Evolutionary conservation across 2,329 filamentous ascomycete species (phyloP).

Genomic region (Xylariomycetidae sp.): DNA sequence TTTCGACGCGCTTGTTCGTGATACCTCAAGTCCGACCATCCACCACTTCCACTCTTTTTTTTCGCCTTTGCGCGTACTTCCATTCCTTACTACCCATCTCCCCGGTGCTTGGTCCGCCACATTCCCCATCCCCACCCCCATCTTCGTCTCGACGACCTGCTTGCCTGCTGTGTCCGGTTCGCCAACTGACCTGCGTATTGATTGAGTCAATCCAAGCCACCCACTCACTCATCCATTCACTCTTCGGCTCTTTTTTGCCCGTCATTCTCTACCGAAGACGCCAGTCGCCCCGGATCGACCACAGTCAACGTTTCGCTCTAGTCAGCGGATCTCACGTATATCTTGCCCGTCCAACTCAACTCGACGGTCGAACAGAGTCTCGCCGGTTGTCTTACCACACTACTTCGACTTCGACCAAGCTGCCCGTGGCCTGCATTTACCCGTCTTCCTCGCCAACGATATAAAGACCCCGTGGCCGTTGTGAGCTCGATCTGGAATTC

Average conservation of each 20-base stretch:
- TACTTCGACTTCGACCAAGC: slow-evolving; percentile 8
- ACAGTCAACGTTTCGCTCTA: slow-evolving; percentile 14
- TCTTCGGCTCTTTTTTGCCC: slow-evolving; percentile 12
- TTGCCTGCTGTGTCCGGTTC: too few species aligned
- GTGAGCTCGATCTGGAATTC: background rate
- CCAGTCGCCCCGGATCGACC: slow-evolving; percentile 21
- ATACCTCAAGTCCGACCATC: slow-evolving; percentile 20
- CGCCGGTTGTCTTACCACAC: slow-evolving; percentile 19
- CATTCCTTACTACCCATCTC: slow-evolving; percentile 22
- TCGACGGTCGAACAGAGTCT: slow-evolving; percentile 14
- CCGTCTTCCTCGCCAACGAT: slow-evolving; percentile 2
- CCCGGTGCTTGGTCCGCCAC: slow-evolving; percentile 8
- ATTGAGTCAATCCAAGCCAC: slow-evolving; percentile 16
- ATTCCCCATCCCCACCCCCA: slow-evolving; percentile 4
- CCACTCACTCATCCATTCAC: slow-evolving; percentile 19
- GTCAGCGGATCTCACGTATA: slow-evolving; percentile 13
- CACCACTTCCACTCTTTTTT: slow-evolving; percentile 22
- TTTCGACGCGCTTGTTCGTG: slow-evolving; percentile 19
- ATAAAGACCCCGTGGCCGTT: background rate
- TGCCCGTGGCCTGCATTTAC: slow-evolving; percentile 8
- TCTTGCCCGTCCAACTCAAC: slow-evolving; percentile 12
- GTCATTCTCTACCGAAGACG: slow-evolving; percentile 22
- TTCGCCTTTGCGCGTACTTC: slow-evolving; percentile 21
- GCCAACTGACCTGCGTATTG: slow-evolving; percentile 15
- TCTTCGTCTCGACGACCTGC: slow-evolving; percentile 11